Evolutionary conservation across 1,284 basidiomycete species (phyloP).

Genomic region (Pseudozyma sp.): DNA sequence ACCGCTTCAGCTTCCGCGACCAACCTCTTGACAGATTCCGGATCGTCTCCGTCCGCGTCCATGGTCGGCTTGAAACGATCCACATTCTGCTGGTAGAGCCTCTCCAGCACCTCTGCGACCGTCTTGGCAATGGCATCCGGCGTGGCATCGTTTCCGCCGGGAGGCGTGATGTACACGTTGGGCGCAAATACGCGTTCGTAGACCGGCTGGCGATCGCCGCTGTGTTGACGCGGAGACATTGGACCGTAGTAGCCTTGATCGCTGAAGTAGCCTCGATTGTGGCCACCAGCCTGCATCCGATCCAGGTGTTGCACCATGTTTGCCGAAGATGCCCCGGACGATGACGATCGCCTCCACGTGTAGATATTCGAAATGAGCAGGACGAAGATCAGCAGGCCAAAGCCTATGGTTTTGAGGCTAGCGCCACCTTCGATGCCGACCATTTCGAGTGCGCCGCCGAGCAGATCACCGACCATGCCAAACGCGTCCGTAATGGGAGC

Average conservation of each 20-base stretch:
- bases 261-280: conserved; percentile 42
- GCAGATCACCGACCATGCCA: conserved; percentile 43
- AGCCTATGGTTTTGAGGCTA: conserved; percentile 50
- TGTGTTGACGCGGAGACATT: conserved; percentile 17
- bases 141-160: conserved; percentile 32
- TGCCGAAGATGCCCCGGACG: conserved; percentile 1
- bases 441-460: conserved; percentile 48
- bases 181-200: conserved; percentile 41
- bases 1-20: conserved; percentile 71
- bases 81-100: conserved; percentile 52
- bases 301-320: conserved; percentile 18
- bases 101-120: conserved; percentile 65
- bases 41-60: conserved; percentile 63
- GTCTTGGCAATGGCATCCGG: conserved; percentile 65
- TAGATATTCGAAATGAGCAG: conserved; percentile 69
- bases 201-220: neutral
- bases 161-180: conserved; percentile 46
- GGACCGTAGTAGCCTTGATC: conserved; percentile 35
- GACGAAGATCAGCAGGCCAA: conserved; percentile 61
- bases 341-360: conserved; percentile 25
- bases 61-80: conserved; percentile 4
- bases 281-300: conserved; percentile 25
- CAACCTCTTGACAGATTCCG: conserved; percentile 72
- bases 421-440: conserved; percentile 25
- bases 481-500: conserved; percentile 31